Percentiles rank a stretch among this genome's conserved stretches.
phyloP scores from a whole-genome alignment of 2,329 filamentous ascomycete species.

The Penicillium griseofulvum region DNA sequence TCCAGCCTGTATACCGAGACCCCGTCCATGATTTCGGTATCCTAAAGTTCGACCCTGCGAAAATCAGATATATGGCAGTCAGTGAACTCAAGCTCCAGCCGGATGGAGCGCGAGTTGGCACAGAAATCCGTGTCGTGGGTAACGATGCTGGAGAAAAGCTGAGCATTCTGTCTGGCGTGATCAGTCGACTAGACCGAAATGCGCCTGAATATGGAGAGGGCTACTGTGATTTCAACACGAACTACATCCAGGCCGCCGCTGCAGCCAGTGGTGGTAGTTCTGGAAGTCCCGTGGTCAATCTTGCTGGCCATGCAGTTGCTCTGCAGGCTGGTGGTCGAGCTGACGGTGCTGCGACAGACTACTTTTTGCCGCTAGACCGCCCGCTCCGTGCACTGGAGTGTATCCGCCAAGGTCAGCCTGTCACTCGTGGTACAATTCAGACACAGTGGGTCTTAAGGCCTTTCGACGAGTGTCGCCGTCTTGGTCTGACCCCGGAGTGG shows the following conservation, averaged over 20 bases:
- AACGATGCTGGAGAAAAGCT: slow-evolving; percentile 99
- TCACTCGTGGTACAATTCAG: slow-evolving; percentile 94
- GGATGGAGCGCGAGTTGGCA: slow-evolving; percentile 80
- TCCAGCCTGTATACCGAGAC: slow-evolving; percentile 94
- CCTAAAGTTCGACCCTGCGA: slow-evolving; percentile 89
- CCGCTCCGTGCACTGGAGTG: slow-evolving; percentile 83
- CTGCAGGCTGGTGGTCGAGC: slow-evolving; percentile 90
- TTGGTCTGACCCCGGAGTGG: slow-evolving; percentile 81
- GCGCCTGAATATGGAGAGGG: slow-evolving; percentile 97
- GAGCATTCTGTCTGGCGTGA: slow-evolving; percentile 95
- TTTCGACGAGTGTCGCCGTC: slow-evolving; percentile 90
- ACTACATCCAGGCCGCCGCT: slow-evolving; percentile 97
- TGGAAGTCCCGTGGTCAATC: slow-evolving; percentile 96
- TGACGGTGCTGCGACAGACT: slow-evolving; percentile 94
- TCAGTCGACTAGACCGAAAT: slow-evolving; percentile 92
- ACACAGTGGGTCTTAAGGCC: slow-evolving; percentile 96
- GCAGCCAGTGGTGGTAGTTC: slow-evolving; percentile 96
- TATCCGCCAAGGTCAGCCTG: slow-evolving; percentile 69
- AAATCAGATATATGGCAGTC: slow-evolving; percentile 96
- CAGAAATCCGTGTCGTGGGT: slow-evolving; percentile 94
- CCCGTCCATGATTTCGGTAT: slow-evolving; percentile 99
- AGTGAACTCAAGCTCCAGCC: slow-evolving; percentile 76
- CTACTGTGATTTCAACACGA: slow-evolving; percentile 94
- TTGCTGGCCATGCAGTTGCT: slow-evolving; percentile 87
- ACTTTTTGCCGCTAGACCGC: slow-evolving; percentile 90